A percentile compares a stretch with the other conserved stretches of the same genome.
Conservation (phyloP, 495 filamentous ascomycete species). For the Barbatosphaeria neglecta region DNA sequence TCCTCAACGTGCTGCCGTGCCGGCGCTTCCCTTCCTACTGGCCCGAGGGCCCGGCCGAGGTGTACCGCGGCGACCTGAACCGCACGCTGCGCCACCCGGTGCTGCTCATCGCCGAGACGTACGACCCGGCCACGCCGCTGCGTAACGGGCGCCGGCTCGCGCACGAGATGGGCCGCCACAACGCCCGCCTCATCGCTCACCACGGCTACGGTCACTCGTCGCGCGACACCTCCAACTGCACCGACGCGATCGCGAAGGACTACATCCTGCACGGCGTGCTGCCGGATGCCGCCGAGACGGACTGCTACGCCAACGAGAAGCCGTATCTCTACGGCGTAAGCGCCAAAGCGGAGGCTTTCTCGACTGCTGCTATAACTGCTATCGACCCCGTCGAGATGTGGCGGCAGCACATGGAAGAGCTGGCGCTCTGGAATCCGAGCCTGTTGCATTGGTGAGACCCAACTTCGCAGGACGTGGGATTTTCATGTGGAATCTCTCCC, state of each 20-base stretch:
- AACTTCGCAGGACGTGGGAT: no score
- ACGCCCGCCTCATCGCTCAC: conserved; percentile 31
- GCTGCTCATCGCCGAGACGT: conserved; percentile 33
- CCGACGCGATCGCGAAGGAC: conserved; percentile 20
- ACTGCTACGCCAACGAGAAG: conserved; percentile 31
- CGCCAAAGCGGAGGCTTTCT: not conserved
- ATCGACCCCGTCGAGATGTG: conserved; percentile 9
- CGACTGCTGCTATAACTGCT: not conserved
- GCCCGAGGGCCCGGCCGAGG: conserved; percentile 26
- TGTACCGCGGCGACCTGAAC: conserved; percentile 31
- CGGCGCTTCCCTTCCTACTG: conserved; percentile 28
- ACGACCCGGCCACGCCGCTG: conserved; percentile 37
- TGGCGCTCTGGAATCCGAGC: conserved; percentile 6
- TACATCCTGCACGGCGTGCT: conserved; percentile 26
- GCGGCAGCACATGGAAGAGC: conserved; percentile 13
- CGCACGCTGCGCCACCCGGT: conserved; percentile 28
- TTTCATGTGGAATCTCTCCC: no score
- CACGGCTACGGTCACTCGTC: conserved; percentile 37
- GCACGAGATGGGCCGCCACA: conserved; percentile 26
- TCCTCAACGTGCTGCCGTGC: conserved; percentile 30
- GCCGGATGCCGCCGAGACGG: conserved; percentile 23
- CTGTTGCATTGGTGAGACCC: no score
- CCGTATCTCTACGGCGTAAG: conserved; percentile 24
- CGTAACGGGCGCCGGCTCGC: conserved; percentile 29
- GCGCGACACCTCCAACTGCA: conserved; percentile 28